phyloP scores from a whole-genome alignment of 2,329 filamentous ascomycete species.

The Lachnellula cervina region DNA sequence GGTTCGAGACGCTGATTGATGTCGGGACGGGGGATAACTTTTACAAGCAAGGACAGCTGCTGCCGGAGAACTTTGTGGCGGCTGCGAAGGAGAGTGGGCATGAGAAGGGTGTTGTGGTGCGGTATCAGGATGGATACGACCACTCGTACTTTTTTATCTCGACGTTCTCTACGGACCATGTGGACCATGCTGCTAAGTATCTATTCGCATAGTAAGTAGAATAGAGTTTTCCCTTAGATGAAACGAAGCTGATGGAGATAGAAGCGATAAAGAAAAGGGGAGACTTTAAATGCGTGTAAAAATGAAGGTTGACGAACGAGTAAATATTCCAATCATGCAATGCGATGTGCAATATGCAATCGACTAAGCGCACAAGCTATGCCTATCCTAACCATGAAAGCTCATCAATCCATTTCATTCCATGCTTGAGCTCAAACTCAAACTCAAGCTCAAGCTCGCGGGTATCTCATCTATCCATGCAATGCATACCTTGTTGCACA shows the following conservation, averaged over 20 bases:
- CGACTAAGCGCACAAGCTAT: not conserved
- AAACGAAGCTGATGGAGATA: constrained; percentile 18
- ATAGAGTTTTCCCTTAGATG: not conserved
- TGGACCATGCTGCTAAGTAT: constrained; percentile 87
- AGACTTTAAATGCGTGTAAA: constrained; percentile 12
- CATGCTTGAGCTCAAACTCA: not conserved
- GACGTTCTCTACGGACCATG: constrained; percentile 82
- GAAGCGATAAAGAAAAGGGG: constrained; percentile 24
- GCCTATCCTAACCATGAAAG: not conserved
- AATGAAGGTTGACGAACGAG: not conserved
- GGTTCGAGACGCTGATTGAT: constrained; percentile 81
- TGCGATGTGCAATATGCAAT: not conserved
- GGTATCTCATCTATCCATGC: constrained; percentile 19
- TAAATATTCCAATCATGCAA: not conserved
- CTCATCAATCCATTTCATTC: not conserved
- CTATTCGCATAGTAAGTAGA: constrained; percentile 53
- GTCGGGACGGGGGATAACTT: constrained; percentile 95
- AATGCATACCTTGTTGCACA: constrained; percentile 17
- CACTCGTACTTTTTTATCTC: constrained; percentile 98
- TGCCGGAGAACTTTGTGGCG: constrained; percentile 86
- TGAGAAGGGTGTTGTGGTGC: constrained; percentile 63
- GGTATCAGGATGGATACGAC: constrained; percentile 89
- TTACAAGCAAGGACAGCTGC: constrained; percentile 87
- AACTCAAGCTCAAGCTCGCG: constrained; percentile 7
- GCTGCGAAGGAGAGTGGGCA: constrained; percentile 74